These are phyloP conservation scores for Triticum dicoccoides DNA, from an alignment of 176 grass and related monocot genomes.

Conservation along the genomic window DNA sequence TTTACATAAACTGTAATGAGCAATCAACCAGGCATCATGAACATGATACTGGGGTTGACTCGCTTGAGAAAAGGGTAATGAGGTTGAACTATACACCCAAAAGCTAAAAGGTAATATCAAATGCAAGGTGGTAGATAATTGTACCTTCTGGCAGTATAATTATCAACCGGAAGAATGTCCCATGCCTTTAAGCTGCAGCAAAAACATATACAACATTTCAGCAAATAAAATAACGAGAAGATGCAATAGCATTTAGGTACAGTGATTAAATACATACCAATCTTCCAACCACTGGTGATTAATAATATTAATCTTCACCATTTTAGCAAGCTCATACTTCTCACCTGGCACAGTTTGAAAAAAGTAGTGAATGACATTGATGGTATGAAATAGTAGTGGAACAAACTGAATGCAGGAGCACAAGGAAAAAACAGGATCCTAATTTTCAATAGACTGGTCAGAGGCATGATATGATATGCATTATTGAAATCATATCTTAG, in stretches of 20 bases:
- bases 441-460: not conserved
- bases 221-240: not conserved
- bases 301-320: slow-evolving; percentile 73
- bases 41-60: not conserved
- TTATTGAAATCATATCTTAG: not conserved
- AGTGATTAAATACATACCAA: slow-evolving; percentile 47
- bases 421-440: not conserved
- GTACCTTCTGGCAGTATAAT: slow-evolving; percentile 71
- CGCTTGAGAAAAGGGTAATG: not conserved
- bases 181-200: slow-evolving; percentile 78
- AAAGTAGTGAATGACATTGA: not conserved
- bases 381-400: not conserved
- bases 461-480: not conserved
- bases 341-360: slow-evolving; percentile 44
- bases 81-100: not conserved
- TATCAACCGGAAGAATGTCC: slow-evolving; percentile 64
- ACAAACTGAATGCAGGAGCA: not conserved
- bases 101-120: not conserved
- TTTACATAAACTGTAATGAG: not conserved
- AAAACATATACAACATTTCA: not conserved
- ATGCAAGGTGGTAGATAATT: not conserved
- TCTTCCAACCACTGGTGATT: slow-evolving; percentile 87
- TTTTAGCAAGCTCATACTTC: slow-evolving; percentile 83
- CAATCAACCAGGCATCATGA: not conserved
- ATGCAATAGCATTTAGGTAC: not conserved